A percentile compares a stretch with the other conserved stretches of the same genome.
Conservation (phyloP, 352 stramenopile species). For the Phytopythium aichiense region DNA sequence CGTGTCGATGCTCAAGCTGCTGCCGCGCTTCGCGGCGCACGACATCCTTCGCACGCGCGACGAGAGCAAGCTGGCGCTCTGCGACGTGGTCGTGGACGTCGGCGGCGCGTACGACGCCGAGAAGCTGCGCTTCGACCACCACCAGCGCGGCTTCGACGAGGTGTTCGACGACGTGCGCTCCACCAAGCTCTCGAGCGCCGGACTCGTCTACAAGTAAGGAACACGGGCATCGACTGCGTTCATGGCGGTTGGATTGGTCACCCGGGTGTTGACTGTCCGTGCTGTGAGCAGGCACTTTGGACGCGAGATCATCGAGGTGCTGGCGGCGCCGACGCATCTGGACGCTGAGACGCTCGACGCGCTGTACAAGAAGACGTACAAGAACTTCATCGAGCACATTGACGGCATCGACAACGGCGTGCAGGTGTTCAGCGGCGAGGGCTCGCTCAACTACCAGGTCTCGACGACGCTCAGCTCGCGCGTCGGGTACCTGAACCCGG, state of each 20-base stretch:
- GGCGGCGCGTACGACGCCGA: slow-evolving; percentile 93
- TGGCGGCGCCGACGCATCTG: slow-evolving; percentile 41
- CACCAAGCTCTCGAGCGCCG: slow-evolving; percentile 94
- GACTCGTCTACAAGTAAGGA: slow-evolving; percentile 93
- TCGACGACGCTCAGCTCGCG: slow-evolving; percentile 74
- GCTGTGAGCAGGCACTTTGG: slow-evolving; percentile 88
- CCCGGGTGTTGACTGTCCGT: neutral
- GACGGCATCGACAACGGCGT: slow-evolving; percentile 99
- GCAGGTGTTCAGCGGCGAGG: slow-evolving; percentile 56
- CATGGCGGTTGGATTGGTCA: neutral
- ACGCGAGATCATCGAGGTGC: slow-evolving; percentile 90
- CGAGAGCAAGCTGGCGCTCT: slow-evolving; percentile 84
- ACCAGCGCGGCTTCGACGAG: slow-evolving; percentile 92
- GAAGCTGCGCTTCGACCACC: slow-evolving; percentile 94
- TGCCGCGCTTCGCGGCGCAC: slow-evolving; percentile 87
- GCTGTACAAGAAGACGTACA: slow-evolving; percentile 92
- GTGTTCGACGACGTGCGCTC: slow-evolving; percentile 71
- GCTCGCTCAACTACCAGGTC: slow-evolving; percentile 68
- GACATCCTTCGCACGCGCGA: slow-evolving; percentile 89
- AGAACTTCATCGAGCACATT: slow-evolving; percentile 97
- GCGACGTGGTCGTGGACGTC: slow-evolving; percentile 97
- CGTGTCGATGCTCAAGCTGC: slow-evolving; percentile 95
- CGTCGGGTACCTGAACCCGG: slow-evolving; percentile 93
- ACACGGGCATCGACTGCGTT: neutral
- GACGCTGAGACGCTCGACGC: slow-evolving; percentile 77